Percentiles rank a stretch among this genome's conserved stretches.
phyloP scores from a whole-genome alignment of 2,329 filamentous ascomycete species.

The Lachnellula willkommii region DNA sequence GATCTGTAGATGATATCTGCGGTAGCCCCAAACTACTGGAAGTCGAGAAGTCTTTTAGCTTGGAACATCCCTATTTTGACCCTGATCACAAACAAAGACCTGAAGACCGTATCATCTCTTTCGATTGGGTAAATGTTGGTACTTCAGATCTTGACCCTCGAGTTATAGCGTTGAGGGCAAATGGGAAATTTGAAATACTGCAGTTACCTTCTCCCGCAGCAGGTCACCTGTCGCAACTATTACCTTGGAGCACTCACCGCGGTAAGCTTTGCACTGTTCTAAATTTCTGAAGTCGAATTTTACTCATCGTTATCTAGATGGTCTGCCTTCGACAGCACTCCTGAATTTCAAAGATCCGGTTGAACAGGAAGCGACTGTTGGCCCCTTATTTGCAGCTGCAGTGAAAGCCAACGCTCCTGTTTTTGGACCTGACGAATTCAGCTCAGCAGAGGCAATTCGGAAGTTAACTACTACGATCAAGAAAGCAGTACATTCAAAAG shows the following conservation, averaged over 20 bases:
- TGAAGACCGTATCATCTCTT: conserved; percentile 57
- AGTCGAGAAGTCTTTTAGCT: conserved; percentile 54
- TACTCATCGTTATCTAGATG: conserved; percentile 38
- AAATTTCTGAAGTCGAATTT: neutral
- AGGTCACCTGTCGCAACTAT: conserved; percentile 54
- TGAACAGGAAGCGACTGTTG: conserved; percentile 49
- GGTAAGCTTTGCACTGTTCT: conserved; percentile 16
- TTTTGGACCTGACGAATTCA: conserved; percentile 50
- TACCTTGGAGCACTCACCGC: conserved; percentile 56
- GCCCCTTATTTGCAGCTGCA: conserved; percentile 49
- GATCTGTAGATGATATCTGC: conserved; percentile 40
- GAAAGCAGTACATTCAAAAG: conserved; percentile 15
- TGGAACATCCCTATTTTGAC: conserved; percentile 54
- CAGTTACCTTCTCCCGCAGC: conserved; percentile 55
- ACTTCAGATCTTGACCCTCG: conserved; percentile 52
- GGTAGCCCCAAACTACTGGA: conserved; percentile 54
- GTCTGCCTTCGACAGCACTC: conserved; percentile 47
- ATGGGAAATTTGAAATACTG: conserved; percentile 56
- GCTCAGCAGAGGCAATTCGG: conserved; percentile 20
- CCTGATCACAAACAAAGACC: conserved; percentile 40
- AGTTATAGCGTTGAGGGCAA: conserved; percentile 55
- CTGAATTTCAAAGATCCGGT: conserved; percentile 52
- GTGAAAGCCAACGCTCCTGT: conserved; percentile 50
- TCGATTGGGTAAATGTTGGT: conserved; percentile 60
- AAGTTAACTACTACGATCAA: conserved; percentile 28